Evolutionary conservation across 345 rosid species (phyloP).

Genomic region (Clausena lansium): DNA sequence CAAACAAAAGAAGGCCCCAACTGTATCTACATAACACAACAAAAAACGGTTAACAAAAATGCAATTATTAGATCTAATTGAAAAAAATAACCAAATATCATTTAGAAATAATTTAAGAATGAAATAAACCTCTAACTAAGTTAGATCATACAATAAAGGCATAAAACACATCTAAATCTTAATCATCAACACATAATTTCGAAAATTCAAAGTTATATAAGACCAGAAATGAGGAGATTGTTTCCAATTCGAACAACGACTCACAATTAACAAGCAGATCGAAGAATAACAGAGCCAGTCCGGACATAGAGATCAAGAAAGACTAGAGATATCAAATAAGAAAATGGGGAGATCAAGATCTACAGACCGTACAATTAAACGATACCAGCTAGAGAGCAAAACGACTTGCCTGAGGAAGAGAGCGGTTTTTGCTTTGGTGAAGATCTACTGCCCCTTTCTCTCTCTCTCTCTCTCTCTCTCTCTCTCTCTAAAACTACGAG

Average conservation of each 20-base stretch:
- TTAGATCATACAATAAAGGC: neutral
- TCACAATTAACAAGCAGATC: conserved; percentile 3
- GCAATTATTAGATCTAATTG: neutral
- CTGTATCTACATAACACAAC: too few species aligned
- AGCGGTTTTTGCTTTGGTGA: neutral
- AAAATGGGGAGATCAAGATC: neutral
- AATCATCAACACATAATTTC: neutral
- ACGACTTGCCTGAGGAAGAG: conserved; percentile 10
- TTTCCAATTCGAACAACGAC: neutral
- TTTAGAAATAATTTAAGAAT: neutral
- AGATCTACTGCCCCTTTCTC: conserved; percentile 19
- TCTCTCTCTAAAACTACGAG: conserved; percentile 5
- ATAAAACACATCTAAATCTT: neutral
- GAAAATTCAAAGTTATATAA: neutral
- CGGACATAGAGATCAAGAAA: neutral
- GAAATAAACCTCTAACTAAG: neutral
- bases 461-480: too few species aligned
- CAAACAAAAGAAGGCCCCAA: neutral
- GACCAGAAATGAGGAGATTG: neutral
- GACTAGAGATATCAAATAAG: too few species aligned
- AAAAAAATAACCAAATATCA: neutral
- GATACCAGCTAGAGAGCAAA: neutral
- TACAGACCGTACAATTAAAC: neutral
- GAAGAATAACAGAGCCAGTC: neutral
- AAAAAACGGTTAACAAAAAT: too few species aligned